Evolutionary conservation across 2,329 filamentous ascomycete genomes (phyloP), one percentile per base, ranked within the genome.

Genomic region (Epichloe uncinata): DNA sequence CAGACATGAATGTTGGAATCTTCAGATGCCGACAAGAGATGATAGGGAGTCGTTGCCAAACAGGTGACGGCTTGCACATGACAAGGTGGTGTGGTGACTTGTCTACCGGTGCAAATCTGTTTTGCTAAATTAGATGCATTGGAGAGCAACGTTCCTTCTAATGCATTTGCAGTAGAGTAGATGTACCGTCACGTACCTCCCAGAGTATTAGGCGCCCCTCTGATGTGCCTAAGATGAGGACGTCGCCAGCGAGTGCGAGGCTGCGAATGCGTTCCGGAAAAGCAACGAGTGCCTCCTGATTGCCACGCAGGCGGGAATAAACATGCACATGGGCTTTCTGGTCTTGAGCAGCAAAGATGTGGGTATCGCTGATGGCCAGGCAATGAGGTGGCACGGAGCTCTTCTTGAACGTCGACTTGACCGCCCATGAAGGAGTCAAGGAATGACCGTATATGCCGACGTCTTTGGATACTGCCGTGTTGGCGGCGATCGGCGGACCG

Each of bases 291-390:
- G 87, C 85, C 68, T 97, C 91, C 63, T 96, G 89, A 58, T 86
- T 93, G 30, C 86, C 86, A 55, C 86, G 85, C 52, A 82, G 75
- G 50, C 89, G 78, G 51, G 79, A 90, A 68, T 97, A 98, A 50
- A 98, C 88, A 68, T 97, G 87, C 1, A 98, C 78, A 41, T 95
- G 86, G 0, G 89, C 87, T 67, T 95, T 97, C 56, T 90, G 89
- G 46, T 85, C 77, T 65, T 98, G 93, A 4, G 88, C 91, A 4
- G 90, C 85, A 64, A 95, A 98, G 44, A 97, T 75, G 64, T 98
- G 93, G 18, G 83, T 83, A 42, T 79, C 73, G 66, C 78, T 94
- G 58, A 90, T 76, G 33, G 88, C 90, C 50, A 98, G 71, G 58
- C 87, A 84, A 65, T 91, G 87, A 51, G 77, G 72, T 26, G 83